A percentile compares a stretch with the other conserved stretches of the same genome.
Evolutionary conservation across 345 rosid genomes (phyloP).

Genomic region (Atalantia buxifolia): DNA sequence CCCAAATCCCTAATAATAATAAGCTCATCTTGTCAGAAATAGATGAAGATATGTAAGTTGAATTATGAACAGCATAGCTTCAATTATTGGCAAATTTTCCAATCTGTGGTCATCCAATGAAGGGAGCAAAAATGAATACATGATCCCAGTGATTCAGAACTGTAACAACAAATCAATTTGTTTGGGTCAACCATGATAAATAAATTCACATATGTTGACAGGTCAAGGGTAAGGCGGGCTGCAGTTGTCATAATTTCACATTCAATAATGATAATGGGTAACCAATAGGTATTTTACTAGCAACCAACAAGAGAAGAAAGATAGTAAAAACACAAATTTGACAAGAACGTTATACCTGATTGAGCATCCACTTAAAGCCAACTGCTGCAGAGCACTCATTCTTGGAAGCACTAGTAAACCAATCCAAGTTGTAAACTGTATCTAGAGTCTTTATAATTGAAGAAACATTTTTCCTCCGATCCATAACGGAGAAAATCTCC

Average conservation of each 20-base stretch:
- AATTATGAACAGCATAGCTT: neutral
- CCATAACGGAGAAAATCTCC: slow-evolving; percentile 70
- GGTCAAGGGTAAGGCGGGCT: neutral
- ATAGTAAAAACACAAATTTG: neutral
- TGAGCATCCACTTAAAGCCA: slow-evolving; percentile 99
- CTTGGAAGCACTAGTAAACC: slow-evolving; percentile 88
- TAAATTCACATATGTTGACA: neutral
- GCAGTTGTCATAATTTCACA: neutral
- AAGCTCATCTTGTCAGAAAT: neutral
- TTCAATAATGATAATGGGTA: neutral
- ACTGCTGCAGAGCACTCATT: slow-evolving; percentile 93
- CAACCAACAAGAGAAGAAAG: neutral
- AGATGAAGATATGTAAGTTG: neutral
- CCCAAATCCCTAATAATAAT: neutral
- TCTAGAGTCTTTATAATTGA: slow-evolving; percentile 64
- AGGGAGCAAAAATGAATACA: neutral
- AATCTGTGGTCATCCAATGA: neutral
- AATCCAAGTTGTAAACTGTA: slow-evolving; percentile 83
- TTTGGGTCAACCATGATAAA: neutral
- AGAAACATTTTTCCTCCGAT: slow-evolving; percentile 64
- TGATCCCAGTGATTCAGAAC: neutral
- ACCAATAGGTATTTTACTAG: neutral
- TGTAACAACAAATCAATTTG: no score
- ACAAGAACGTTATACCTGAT: slow-evolving; percentile 58
- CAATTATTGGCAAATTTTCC: neutral